Evolutionary conservation across 1,139 yeast species (phyloP).

Genomic region (Candida sp.): DNA sequence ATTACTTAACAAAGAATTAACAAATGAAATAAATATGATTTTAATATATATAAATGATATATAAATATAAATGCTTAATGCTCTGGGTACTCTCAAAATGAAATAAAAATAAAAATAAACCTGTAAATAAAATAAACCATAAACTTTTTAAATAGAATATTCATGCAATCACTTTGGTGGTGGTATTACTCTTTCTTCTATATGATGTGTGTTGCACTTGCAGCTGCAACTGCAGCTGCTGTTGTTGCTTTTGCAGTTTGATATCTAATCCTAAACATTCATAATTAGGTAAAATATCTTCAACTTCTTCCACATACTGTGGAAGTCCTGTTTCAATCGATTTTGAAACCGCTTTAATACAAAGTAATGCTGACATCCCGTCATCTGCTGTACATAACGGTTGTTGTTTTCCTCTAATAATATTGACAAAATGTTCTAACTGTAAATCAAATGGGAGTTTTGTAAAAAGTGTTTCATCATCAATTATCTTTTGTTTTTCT

Average conservation of each 20-base stretch:
- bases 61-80: not conserved
- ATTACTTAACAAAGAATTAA: too few relatives aligned
- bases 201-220: not conserved
- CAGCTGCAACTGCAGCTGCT: too few relatives aligned
- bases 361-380: constrained; percentile 33
- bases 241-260: not conserved
- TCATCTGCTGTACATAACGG: constrained; percentile 37
- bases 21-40: not conserved
- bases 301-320: constrained; percentile 23
- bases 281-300: constrained; percentile 21
- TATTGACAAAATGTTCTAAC: constrained; percentile 34
- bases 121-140: not conserved
- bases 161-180: not conserved
- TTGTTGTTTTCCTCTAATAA: constrained; percentile 23
- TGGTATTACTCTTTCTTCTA: constrained; percentile 11
- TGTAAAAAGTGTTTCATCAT: constrained; percentile 11
- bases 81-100: not conserved
- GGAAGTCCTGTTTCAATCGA: constrained; percentile 36
- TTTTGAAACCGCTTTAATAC: constrained; percentile 33
- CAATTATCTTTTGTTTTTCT: constrained; percentile 12
- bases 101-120: too few relatives aligned
- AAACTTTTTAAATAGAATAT: too few relatives aligned
- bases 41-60: not conserved
- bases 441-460: constrained; percentile 37
- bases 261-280: not conserved